Evolutionary conservation across 164 flowering plant genomes (phyloP), one percentile per base, ranked within the genome.

Genomic region (Tetracentron sinense): DNA sequence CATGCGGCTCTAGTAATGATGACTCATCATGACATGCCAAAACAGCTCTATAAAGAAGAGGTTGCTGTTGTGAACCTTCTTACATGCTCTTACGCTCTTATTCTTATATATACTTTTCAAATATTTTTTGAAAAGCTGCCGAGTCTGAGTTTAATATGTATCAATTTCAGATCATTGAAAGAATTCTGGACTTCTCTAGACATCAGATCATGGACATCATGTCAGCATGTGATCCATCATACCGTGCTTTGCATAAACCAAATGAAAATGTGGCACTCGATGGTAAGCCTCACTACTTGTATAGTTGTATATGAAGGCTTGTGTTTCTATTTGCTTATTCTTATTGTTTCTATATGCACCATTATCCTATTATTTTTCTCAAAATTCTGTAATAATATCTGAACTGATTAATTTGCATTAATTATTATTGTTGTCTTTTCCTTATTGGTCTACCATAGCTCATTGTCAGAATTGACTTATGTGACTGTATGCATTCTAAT

Each of bases 41-140:
- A 95, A 74, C 92, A 86, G 73, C 77, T 95, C 1, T 92, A 95
- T 60, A 88, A 88, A 42, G 99, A 95, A 81, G 99, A 95, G 88
- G 99, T 95, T 62, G 33, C 42, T 15, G 22, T 17, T 38, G 7
- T 17, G 17, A 6, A 7, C 5, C 47, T 62, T 1, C n/a, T 8
- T 0, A 44, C 7, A 11, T 49, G 27, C 25, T 68, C 3, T 0
- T 33, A 46, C 23, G 5, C 50, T 50, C 14, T 28, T 51, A 31
- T 20, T 19, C 22, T 27, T 57, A 20, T 62, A 10, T 14, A n/a
- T n/a, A n/a, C n/a, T n/a, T 66, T 21, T 17, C 28, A 0, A 27
- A 33, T 1, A 48, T 15, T 48, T 7, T n/a, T 56, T 15, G 46
- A 16, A 54, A 30, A 15, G 21, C 30, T 47, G 21, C 16, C 47